These are phyloP conservation scores for Rhizophagus clarus DNA, from an alignment of 192 early-diverging fungal species.

Conservation along the genomic window DNA sequence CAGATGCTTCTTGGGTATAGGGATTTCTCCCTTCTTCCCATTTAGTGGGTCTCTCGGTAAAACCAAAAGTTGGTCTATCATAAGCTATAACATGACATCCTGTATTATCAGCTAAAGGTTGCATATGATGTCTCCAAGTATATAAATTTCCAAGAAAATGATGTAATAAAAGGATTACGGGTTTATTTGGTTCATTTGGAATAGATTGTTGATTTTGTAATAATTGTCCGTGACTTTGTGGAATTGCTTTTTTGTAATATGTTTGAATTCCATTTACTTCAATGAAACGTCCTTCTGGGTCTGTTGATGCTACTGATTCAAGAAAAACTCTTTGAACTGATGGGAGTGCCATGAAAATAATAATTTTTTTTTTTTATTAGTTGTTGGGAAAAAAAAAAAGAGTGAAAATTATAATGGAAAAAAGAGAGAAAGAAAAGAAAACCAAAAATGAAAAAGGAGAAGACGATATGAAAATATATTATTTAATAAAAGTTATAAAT, in stretches of 20 bases:
- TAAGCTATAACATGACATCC: conserved; percentile 28
- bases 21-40: conserved; percentile 27
- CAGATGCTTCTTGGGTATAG: conserved; percentile 13
- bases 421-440: too few species aligned
- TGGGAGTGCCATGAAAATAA: conserved; percentile 6
- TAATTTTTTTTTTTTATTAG: too few species aligned
- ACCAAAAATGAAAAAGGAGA: too few species aligned
- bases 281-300: conserved; percentile 16
- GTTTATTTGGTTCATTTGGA: neutral
- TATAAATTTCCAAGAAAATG: conserved; percentile 24
- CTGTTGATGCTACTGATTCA: conserved; percentile 4
- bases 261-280: conserved; percentile 3
- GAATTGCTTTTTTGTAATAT: conserved; percentile 16
- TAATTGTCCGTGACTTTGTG: neutral
- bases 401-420: neutral
- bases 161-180: conserved; percentile 28
- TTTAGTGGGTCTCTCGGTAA: conserved; percentile 18
- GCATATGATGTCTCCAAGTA: conserved; percentile 20
- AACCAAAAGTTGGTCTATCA: conserved; percentile 24
- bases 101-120: conserved; percentile 27
- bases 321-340: conserved; percentile 26
- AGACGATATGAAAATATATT: too few species aligned
- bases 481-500: too few species aligned
- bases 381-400: neutral
- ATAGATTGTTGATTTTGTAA: neutral